phyloP scores from a whole-genome alignment of 2,329 filamentous ascomycete species.

The Lizonia empirigonia region DNA sequence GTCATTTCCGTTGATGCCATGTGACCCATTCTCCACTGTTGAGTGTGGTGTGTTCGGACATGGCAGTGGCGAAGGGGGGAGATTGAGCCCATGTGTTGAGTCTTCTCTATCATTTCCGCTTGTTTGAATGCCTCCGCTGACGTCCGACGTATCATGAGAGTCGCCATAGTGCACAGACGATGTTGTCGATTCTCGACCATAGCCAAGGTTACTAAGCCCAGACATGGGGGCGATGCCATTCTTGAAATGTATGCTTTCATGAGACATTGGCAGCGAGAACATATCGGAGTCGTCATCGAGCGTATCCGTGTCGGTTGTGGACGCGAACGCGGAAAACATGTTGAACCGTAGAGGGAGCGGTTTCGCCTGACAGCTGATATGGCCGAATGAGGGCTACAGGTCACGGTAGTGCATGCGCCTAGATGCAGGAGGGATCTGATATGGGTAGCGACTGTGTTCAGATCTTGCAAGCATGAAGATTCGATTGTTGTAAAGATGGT shows the following conservation, averaged over 20 bases:
- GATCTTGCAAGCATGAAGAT: constrained; percentile 30
- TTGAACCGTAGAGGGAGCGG: constrained; percentile 21
- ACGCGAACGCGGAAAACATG: constrained; percentile 46
- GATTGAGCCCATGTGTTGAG: constrained; percentile 36
- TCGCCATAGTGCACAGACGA: constrained; percentile 50
- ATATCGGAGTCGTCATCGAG: constrained; percentile 45
- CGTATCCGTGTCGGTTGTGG: constrained; percentile 40
- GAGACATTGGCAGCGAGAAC: constrained; percentile 43
- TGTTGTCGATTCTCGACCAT: constrained; percentile 47
- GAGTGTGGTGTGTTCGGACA: constrained; percentile 34
- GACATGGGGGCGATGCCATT: constrained; percentile 37
- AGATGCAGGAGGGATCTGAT: constrained; percentile 17
- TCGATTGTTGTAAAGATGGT: constrained; percentile 41
- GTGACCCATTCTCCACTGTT: constrained; percentile 22
- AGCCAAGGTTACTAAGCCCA: constrained; percentile 45
- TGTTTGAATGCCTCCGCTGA: constrained; percentile 40
- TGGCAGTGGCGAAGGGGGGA: constrained; percentile 38
- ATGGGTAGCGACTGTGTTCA: constrained; percentile 18
- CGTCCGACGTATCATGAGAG: constrained; percentile 45
- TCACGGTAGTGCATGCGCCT: constrained; percentile 32
- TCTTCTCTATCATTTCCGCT: constrained; percentile 40
- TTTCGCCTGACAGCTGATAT: constrained; percentile 40
- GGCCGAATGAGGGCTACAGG: constrained; percentile 27
- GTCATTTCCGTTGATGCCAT: constrained; percentile 10
- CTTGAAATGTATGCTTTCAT: constrained; percentile 44